Percentiles rank a stretch among this genome's conserved stretches.
phyloP scores from a whole-genome alignment of 768 basidiomycete species.

The Lactifluus rugatus region DNA sequence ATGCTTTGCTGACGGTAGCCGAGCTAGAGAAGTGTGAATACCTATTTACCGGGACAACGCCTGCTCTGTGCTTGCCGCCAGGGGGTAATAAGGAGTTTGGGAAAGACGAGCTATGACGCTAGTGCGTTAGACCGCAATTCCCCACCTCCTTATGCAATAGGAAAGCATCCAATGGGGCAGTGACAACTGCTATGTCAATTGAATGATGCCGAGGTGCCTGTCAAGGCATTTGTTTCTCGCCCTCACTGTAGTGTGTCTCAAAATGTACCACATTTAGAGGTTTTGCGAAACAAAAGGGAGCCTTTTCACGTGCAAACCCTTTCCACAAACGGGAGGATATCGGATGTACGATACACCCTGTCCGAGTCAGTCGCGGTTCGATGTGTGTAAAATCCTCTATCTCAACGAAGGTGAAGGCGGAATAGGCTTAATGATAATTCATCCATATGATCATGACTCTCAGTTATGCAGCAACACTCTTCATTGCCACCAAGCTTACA shows the following conservation, averaged over 20 bases:
- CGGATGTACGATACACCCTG: background rate
- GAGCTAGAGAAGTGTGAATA: constrained; percentile 98
- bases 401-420: background rate
- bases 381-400: background rate
- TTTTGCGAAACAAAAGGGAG: background rate
- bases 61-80: constrained; percentile 67
- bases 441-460: too few relatives aligned
- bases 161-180: background rate
- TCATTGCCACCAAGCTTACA: constrained; percentile 73
- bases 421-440: background rate
- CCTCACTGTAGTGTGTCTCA: background rate
- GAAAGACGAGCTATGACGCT: constrained; percentile 26
- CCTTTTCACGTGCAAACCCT: background rate
- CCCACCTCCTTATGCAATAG: background rate
- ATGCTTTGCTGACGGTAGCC: constrained; percentile 61
- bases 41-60: constrained; percentile 72
- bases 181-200: background rate
- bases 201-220: background rate
- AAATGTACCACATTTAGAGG: background rate
- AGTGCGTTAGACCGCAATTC: background rate
- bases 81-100: constrained; percentile 30
- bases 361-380: background rate
- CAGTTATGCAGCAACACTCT: constrained; percentile 41
- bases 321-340: background rate
- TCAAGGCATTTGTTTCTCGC: background rate